phyloP scores from a whole-genome alignment of 2,329 filamentous ascomycete genomes.

The Aspergillus carbonarius region DNA sequence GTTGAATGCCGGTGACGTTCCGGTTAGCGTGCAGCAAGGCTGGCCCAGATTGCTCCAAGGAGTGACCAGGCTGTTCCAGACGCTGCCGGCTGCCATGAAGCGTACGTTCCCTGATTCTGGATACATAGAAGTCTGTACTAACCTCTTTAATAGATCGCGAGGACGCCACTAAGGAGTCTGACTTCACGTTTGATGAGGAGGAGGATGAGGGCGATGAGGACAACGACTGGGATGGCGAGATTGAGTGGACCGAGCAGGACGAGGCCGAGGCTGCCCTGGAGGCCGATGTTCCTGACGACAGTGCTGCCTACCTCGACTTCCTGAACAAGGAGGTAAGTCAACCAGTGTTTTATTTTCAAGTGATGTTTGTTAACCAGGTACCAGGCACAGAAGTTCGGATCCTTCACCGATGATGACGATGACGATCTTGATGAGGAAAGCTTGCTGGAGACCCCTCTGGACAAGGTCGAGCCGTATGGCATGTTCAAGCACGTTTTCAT shows the following conservation, averaged over 20 bases:
- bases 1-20: slow-evolving; percentile 76
- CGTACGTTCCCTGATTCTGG: slow-evolving; percentile 54
- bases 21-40: slow-evolving; percentile 86
- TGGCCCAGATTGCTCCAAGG: slow-evolving; percentile 91
- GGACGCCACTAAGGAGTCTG: slow-evolving; percentile 85
- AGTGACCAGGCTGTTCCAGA: slow-evolving; percentile 87
- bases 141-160: slow-evolving; percentile 65
- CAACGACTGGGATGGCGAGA: slow-evolving; percentile 77
- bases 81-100: slow-evolving; percentile 81
- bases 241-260: slow-evolving; percentile 65
- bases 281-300: slow-evolving; percentile 78
- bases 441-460: slow-evolving; percentile 87
- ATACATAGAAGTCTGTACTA: slow-evolving; percentile 24
- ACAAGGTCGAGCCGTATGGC: slow-evolving; percentile 92
- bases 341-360: not conserved
- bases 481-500: slow-evolving; percentile 80
- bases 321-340: slow-evolving; percentile 76
- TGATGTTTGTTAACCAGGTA: slow-evolving; percentile 12
- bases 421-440: slow-evolving; percentile 92
- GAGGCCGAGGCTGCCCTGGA: slow-evolving; percentile 61
- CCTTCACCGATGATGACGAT: slow-evolving; percentile 72
- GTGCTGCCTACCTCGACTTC: slow-evolving; percentile 92
- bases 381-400: slow-evolving; percentile 79
- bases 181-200: slow-evolving; percentile 74
- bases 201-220: slow-evolving; percentile 73